These are phyloP conservation scores for Lachnellula occidentalis DNA, from an alignment of 2,329 filamentous ascomycete genomes.

Conservation along the genomic window DNA sequence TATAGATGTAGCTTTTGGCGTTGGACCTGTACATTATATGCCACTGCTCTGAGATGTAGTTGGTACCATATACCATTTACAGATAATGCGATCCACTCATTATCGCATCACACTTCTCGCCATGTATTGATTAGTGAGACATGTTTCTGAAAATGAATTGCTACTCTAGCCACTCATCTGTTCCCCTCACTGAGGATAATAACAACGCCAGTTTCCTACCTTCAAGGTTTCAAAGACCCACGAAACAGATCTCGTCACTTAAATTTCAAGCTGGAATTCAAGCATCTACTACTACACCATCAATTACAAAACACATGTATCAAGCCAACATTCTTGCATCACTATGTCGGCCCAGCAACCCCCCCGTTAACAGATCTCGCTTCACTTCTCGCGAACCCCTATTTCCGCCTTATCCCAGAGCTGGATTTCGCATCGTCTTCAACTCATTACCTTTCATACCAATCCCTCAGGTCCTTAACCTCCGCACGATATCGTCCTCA, in stretches of 20 bases:
- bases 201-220: too few species aligned
- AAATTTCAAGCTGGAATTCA: neutral
- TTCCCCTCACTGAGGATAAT: too few species aligned
- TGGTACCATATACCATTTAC: slow-evolving; percentile 3
- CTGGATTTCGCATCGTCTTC: slow-evolving; percentile 1
- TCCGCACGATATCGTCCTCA: slow-evolving; percentile 10
- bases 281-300: neutral
- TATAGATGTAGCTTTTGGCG: slow-evolving; percentile 2
- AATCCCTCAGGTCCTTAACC: slow-evolving; percentile 12
- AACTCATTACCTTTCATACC: slow-evolving; percentile 15
- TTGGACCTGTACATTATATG: slow-evolving; percentile 5
- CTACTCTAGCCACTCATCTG: too few species aligned
- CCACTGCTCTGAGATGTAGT: neutral
- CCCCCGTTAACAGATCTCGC: neutral
- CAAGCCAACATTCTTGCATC: neutral
- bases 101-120: neutral
- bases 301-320: neutral
- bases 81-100: slow-evolving; percentile 13
- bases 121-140: too few species aligned
- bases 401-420: neutral
- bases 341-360: neutral
- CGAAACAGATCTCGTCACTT: too few species aligned
- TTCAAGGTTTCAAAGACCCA: too few species aligned
- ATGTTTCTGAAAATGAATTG: too few species aligned
- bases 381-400: slow-evolving; percentile 1